Evolutionary conservation across 2,329 filamentous ascomycete species (phyloP).

Genomic region (Aureobasidium sp.): DNA sequence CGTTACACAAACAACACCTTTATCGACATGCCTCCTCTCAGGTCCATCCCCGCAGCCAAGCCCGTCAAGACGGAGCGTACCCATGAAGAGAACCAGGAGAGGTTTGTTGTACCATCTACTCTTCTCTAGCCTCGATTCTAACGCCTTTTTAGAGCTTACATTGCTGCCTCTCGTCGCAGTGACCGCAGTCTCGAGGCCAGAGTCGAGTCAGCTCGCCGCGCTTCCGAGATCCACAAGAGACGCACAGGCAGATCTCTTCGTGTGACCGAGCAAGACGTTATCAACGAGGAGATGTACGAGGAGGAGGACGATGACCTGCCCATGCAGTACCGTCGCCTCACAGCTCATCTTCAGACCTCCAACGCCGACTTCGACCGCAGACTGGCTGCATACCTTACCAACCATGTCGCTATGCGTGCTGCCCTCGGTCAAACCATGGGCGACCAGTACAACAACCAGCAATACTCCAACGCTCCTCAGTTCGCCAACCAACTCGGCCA

Average conservation of each 20-base stretch:
- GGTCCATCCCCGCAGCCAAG: conserved; percentile 32
- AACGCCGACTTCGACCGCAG: conserved; percentile 54
- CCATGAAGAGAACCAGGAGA: conserved; percentile 73
- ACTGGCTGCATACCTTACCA: conserved; percentile 50
- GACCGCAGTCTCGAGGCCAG: conserved; percentile 82
- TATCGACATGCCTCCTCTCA: conserved; percentile 24
- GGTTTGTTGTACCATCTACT: conserved; percentile 29
- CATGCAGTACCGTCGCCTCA: conserved; percentile 55
- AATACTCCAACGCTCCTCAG: conserved; percentile 30
- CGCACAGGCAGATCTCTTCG: conserved; percentile 74
- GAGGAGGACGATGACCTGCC: conserved; percentile 80
- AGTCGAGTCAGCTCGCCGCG: conserved; percentile 75
- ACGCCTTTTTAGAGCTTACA: conserved; percentile 59
- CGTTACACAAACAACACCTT: not conserved
- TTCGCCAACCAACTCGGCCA: conserved; percentile 32
- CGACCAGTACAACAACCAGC: conserved; percentile 31
- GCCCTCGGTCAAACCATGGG: conserved; percentile 38
- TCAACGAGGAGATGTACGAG: conserved; percentile 93
- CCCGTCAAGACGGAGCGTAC: conserved; percentile 60
- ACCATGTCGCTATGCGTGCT: conserved; percentile 48
- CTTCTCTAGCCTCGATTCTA: not conserved
- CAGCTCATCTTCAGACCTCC: conserved; percentile 51
- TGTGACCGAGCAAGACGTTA: conserved; percentile 77
- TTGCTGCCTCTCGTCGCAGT: conserved; percentile 78
- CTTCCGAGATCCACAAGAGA: conserved; percentile 84